These are phyloP conservation scores for Lentinus tigrinus DNA, from an alignment of 768 basidiomycete genomes.

Conservation along the genomic window DNA sequence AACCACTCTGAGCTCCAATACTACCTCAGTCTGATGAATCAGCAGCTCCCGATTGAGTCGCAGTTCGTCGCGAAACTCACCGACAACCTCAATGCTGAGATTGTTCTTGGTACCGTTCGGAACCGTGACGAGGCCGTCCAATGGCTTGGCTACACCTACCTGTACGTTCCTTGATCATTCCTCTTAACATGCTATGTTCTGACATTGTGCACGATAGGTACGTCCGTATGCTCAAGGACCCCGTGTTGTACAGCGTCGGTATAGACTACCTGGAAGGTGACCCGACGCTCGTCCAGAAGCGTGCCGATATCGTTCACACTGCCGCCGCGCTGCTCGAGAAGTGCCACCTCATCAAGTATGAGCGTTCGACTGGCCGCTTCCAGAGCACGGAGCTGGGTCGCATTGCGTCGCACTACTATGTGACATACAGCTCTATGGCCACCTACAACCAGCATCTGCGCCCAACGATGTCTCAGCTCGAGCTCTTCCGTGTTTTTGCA, in stretches of 20 bases:
- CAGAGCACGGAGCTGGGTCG: conserved; percentile 91
- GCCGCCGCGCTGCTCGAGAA: conserved; percentile 94
- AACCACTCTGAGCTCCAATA: conserved; percentile 97
- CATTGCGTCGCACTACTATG: conserved; percentile 95
- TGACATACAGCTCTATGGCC: conserved; percentile 94
- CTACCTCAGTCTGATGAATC: conserved; percentile 91
- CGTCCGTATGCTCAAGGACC: conserved; percentile 90
- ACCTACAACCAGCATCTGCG: conserved; percentile 93
- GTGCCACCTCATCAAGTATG: conserved; percentile 92
- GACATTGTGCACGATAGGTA: conserved; percentile 51
- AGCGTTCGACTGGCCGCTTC: conserved; percentile 83
- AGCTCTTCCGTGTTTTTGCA: conserved; percentile 94
- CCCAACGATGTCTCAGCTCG: conserved; percentile 82
- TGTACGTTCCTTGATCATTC: conserved; percentile 49
- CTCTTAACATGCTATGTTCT: conserved; percentile 4
- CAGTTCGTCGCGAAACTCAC: conserved; percentile 92
- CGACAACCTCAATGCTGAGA: conserved; percentile 96
- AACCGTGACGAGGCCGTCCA: conserved; percentile 97
- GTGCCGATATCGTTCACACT: conserved; percentile 90
- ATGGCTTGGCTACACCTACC: conserved; percentile 94
- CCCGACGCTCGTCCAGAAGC: conserved; percentile 80
- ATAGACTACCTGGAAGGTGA: conserved; percentile 92
- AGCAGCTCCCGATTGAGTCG: conserved; percentile 95
- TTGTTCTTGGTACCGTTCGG: conserved; percentile 90
- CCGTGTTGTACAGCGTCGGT: conserved; percentile 83